Base-by-base conservation (phyloP, 2,329 filamentous ascomycete species). In the Diaporthe capsici region DNA sequence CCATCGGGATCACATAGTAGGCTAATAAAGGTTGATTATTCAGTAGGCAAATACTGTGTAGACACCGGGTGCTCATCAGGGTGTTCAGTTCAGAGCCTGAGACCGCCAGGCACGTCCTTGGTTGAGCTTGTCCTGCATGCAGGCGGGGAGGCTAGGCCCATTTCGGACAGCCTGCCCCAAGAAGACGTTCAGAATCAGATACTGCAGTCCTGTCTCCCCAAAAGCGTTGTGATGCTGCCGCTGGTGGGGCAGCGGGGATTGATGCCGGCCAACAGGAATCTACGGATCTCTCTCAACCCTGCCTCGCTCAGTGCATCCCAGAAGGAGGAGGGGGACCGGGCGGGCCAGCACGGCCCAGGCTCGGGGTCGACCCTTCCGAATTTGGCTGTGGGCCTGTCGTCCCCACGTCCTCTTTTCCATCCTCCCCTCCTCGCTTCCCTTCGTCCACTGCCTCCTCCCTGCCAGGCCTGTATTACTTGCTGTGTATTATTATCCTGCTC, bases 241-340 rank as follows among this genome's bases (percentile, higher is more conserved):
- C 17, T 34, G 61, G 61, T 68, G 65, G 47, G 65, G 28, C 34
- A 17, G 22, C 65, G 47, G 65, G n/a, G 25, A 15, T 42, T 2
- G 31, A 37, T 39, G 31, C 65, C 47, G 44, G n/a, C 65, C 65
- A 68, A 68, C 65, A 68, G 65, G 65, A 68, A 55, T 47, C n/a
- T 22, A 8, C 65, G 47, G 25, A 31, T 55, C 47, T 25, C 47
- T 13, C 20, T 15, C 22, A n/a, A 53, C 47, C 63, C 47, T 68
- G 63, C 5, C 34, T 34, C 34, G 34, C 22, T 12, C 44, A 51
- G 28, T 4, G 44, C 4, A 22, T 31, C 25, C 25, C 20, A 4
- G 44, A 31, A 25, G 4, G 3, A 6, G 28, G 20, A 34, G 34
- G n/a, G 44, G 61, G 61, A 20, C 34, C 22, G 5, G 37, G 28